Percentiles rank a stretch among this genome's conserved stretches.
Conservation (phyloP, 495 filamentous ascomycete genomes). For the Corynascus novoguineensis region DNA sequence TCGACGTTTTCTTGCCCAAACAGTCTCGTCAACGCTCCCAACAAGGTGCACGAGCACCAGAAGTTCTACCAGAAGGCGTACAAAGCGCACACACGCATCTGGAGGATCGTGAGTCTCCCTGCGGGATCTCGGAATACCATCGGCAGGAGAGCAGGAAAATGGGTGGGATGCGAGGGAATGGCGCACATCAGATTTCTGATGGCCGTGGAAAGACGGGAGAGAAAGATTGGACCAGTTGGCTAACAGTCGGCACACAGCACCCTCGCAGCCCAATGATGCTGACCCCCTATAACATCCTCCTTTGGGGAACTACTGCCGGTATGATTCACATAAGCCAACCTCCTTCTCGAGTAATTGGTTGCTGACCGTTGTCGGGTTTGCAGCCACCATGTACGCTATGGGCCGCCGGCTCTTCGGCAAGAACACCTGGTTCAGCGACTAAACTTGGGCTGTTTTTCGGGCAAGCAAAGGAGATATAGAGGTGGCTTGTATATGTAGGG, state of each 20-base stretch:
- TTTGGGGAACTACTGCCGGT: conserved; percentile 57
- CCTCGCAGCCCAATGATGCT: conserved; percentile 60
- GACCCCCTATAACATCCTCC: conserved; percentile 65
- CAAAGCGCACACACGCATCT: conserved; percentile 63
- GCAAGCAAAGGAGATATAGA: conserved; percentile 1
- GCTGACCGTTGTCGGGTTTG: conserved; percentile 51
- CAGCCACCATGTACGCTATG: conserved; percentile 55
- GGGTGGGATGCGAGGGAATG: not conserved
- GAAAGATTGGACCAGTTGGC: not conserved
- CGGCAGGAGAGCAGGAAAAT: not conserved
- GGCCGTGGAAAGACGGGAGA: not conserved
- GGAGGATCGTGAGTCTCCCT: conserved; percentile 71
- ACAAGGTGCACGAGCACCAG: conserved; percentile 82
- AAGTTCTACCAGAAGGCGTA: conserved; percentile 75
- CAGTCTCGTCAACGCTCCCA: conserved; percentile 72
- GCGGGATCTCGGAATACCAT: not conserved
- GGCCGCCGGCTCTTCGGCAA: conserved; percentile 59
- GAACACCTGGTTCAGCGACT: conserved; percentile 79
- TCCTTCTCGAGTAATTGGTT: not conserved
- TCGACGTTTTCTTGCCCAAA: not conserved
- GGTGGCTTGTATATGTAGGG: conserved; percentile 26
- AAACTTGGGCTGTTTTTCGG: conserved; percentile 21
- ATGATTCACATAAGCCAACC: conserved; percentile 26
- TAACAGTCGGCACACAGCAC: conserved; percentile 43
- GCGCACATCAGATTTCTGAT: not conserved